These are phyloP conservation scores for Elsinoe arachidis DNA, from an alignment of 2,329 filamentous ascomycete species.

Conservation along the genomic window DNA sequence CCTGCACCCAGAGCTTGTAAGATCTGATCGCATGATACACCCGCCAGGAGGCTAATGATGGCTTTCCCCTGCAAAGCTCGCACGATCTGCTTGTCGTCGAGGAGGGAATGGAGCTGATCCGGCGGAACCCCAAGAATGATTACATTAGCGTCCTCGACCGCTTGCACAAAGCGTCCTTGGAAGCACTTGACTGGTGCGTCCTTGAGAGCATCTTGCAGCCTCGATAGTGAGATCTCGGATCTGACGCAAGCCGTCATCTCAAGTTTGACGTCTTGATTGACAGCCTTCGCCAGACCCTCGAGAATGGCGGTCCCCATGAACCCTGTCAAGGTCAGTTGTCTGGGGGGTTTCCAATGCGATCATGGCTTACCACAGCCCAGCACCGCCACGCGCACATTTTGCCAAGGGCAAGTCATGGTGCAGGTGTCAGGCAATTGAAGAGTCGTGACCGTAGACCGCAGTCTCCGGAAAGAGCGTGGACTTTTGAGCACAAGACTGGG, in stretches of 20 bases:
- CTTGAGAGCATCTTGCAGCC: neutral
- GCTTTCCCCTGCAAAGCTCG: constrained; percentile 17
- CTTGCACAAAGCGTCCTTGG: constrained; percentile 9
- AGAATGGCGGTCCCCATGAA: constrained; percentile 21
- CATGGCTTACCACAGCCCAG: neutral
- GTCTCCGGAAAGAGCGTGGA: no score
- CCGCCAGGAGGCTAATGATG: constrained; percentile 20
- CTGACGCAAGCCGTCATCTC: constrained; percentile 11
- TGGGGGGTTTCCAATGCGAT: no score
- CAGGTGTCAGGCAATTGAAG: neutral
- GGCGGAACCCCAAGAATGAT: constrained; percentile 20
- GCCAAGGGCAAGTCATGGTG: neutral
- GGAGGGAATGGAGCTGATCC: constrained; percentile 15
- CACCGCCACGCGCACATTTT: neutral
- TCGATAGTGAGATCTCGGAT: neutral
- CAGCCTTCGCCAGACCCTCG: constrained; percentile 16
- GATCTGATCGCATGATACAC: constrained; percentile 17
- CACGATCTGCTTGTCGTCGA: constrained; percentile 14
- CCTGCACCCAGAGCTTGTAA: constrained; percentile 11
- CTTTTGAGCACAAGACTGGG: no score
- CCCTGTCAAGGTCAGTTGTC: constrained; percentile 12
- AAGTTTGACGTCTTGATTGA: neutral
- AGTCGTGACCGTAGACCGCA: neutral
- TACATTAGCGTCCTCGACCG: constrained; percentile 16
- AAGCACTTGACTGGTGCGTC: neutral